A percentile compares a stretch with the other conserved stretches of the same genome.
Evolutionary conservation across 208 protist genomes (phyloP).

Genomic region (Lotmaria passim): DNA sequence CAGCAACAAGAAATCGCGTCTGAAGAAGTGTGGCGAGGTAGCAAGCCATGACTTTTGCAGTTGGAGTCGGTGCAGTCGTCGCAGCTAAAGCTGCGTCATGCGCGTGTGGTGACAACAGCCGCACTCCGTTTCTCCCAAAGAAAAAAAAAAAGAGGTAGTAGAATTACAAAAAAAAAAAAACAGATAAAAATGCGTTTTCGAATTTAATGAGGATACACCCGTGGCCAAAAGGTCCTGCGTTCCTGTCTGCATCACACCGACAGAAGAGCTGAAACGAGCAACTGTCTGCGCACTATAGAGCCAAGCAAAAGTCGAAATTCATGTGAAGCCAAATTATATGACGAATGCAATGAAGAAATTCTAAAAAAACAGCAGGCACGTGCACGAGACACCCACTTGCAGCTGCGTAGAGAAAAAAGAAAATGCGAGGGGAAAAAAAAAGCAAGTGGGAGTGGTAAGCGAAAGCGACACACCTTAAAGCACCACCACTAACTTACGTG

Average conservation of each 20-base stretch:
- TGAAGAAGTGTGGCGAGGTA: not conserved
- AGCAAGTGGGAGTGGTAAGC: no score
- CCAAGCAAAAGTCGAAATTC: not conserved
- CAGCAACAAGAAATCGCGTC: not conserved
- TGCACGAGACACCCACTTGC: not conserved
- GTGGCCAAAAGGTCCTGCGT: conserved; percentile 1
- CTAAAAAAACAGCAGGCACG: not conserved
- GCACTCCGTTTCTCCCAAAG: no score
- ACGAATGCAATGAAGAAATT: not conserved
- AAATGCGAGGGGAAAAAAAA: no score
- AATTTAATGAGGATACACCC: conserved; percentile 7
- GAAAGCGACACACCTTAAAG: no score
- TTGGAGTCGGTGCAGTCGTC: not conserved
- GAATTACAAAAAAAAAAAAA: not conserved
- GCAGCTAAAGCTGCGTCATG: not conserved
- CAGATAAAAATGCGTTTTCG: conserved; percentile 20
- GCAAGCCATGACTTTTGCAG: conserved; percentile 17
- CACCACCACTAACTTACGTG: not conserved
- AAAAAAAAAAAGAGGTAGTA: conserved; percentile 6
- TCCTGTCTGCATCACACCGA: not conserved
- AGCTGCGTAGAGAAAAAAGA: not conserved
- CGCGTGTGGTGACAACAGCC: no score
- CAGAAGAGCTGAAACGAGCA: not conserved
- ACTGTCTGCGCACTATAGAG: conserved; percentile 6
- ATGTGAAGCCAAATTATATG: not conserved